Conservation (phyloP, 2,329 filamentous ascomycete genomes). For the Cadophora luteo-olivacea region DNA sequence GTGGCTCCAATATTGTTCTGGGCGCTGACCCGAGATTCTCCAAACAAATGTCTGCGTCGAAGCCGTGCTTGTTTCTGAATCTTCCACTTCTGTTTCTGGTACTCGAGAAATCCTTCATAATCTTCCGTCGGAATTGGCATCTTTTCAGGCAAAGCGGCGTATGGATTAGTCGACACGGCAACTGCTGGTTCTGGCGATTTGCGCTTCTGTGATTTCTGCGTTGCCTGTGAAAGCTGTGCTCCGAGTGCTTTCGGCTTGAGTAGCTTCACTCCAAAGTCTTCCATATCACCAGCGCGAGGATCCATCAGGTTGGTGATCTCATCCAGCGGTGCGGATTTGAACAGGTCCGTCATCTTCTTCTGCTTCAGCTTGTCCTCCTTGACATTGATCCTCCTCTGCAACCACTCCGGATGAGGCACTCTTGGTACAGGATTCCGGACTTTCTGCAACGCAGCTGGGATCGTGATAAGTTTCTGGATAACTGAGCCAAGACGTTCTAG, state of each 20-base stretch:
- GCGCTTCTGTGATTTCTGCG: conserved; percentile 69
- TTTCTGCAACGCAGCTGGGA: conserved; percentile 95
- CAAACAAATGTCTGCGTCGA: conserved; percentile 88
- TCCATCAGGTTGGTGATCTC: conserved; percentile 73
- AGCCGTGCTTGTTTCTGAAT: conserved; percentile 90
- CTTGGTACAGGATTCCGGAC: conserved; percentile 92
- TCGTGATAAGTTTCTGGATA: conserved; percentile 98
- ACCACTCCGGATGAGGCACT: conserved; percentile 94
- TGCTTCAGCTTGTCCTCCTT: conserved; percentile 99
- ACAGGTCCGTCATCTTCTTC: conserved; percentile 96
- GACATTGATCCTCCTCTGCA: conserved; percentile 89
- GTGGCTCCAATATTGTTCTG: conserved; percentile 70
- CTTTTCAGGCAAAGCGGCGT: conserved; percentile 77
- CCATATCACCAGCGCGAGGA: conserved; percentile 69
- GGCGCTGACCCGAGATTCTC: conserved; percentile 75
- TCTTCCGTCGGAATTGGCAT: conserved; percentile 88
- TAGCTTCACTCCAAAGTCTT: conserved; percentile 78
- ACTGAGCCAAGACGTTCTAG: conserved; percentile 94
- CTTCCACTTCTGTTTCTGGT: conserved; percentile 99
- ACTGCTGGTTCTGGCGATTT: conserved; percentile 72
- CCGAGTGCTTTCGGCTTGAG: conserved; percentile 68
- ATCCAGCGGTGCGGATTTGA: conserved; percentile 74
- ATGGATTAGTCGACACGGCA: conserved; percentile 74
- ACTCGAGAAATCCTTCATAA: conserved; percentile 86
- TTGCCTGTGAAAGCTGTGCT: conserved; percentile 53